Base-by-base conservation (phyloP, 2,329 filamentous ascomycete species). In the Chaetomium globosum region DNA sequence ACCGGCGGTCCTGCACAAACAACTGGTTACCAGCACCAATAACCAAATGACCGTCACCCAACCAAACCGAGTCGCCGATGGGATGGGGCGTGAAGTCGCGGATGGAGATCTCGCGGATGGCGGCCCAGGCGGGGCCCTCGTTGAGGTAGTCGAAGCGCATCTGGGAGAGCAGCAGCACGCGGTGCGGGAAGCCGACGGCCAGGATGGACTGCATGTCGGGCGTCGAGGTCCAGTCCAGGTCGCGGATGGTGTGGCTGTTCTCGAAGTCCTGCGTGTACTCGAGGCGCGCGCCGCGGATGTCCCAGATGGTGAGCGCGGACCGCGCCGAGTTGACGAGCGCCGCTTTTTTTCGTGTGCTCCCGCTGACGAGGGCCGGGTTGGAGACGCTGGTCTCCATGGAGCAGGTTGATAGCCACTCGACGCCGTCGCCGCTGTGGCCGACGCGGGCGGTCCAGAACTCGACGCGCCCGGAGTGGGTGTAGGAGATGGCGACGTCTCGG, bases 181-280 rank as follows among this genome's bases (percentile, higher is more conserved):
- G 87, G 69, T 93, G 91, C n/a, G 89, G 89, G 73, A 97, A 97
- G 0, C 93, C 93, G n/a, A 97, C 91, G 0, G 93, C 92, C 23
- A 97, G 81, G 63, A 97, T 93, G 1, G 91, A 94, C 73, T 97
- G 92, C 57, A 87, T 88, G 75, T 96, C 92, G 0, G 92, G 92
- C 0, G 93, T 97, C 3, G 91, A 94, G 0, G 93, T 94, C 94
- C 94, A 97, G 75, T 97, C 93, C 13, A 97, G 84, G 75, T 97
- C 93, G 68, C 89, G 87, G 49, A 97, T 92, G 6, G 83, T 85
- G 71, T 95, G 90, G 66, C 89, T 84, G 13, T 83, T 82, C 69
- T 89, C 84, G 69, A 93, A 95, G 33, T 87, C 83, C 71, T 94
- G 86, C 67, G 91, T 85, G 73, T 91, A 93, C 75, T 97, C 93